Conservation (phyloP, 1,139 yeast species). For the Saccharomyces uvarum region DNA sequence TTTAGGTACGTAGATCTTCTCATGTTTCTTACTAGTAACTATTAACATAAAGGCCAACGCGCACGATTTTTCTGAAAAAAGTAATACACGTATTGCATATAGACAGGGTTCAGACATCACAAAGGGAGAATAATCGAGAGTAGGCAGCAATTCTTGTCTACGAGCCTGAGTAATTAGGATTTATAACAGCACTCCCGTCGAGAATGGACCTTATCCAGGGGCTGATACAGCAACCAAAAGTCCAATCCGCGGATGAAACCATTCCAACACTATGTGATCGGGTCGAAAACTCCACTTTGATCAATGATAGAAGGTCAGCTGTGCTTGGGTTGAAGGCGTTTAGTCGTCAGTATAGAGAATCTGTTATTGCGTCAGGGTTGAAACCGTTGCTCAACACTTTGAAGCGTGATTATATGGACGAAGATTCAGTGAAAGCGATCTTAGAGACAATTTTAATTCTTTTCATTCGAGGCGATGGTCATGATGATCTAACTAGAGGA, state of each 20-base stretch:
- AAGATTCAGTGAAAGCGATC: constrained; percentile 69
- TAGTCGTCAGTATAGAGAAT: constrained; percentile 80
- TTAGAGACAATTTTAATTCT: constrained; percentile 78
- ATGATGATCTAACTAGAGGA: constrained; percentile 44
- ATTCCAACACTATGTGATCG: constrained; percentile 86
- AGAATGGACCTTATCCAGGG: constrained; percentile 45
- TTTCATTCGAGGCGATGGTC: constrained; percentile 60
- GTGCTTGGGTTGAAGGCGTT: constrained; percentile 84
- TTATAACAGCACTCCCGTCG: not conserved
- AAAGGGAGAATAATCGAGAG: not conserved
- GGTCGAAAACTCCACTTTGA: constrained; percentile 69
- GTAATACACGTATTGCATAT: not conserved
- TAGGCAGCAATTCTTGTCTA: not conserved
- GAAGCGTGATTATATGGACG: constrained; percentile 58
- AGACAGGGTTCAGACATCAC: not conserved
- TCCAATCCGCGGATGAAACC: constrained; percentile 70
- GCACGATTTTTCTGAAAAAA: not conserved
- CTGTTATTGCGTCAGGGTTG: constrained; percentile 83
- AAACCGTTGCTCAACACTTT: constrained; percentile 66
- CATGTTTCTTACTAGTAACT: not conserved
- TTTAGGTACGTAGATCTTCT: not conserved
- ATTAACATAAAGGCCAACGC: not conserved
- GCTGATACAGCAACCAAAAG: constrained; percentile 45
- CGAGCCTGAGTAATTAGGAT: not conserved
- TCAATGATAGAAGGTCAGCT: constrained; percentile 87